Base-by-base conservation (phyloP, 257 asterid species). In the Ballota nigra region DNA sequence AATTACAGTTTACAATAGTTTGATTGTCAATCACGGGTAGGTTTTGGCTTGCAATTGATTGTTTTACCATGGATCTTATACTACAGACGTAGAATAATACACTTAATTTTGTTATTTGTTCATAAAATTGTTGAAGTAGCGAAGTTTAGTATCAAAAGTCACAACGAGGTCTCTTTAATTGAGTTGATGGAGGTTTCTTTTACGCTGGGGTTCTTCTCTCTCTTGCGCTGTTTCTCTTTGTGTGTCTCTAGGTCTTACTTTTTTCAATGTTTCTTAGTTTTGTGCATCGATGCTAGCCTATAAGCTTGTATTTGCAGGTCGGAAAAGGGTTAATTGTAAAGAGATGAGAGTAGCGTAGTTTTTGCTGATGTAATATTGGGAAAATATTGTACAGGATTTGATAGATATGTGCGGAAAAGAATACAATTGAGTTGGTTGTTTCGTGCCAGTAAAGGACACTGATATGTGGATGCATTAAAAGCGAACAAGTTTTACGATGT, bases 221-320 rank as follows among this genome's bases (percentile, higher is more conserved):
- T 55, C 28, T 41, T 18, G 51, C 41, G 3, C n/a, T n/a, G n/a
- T n/a, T n/a, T n/a, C 56, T 26, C 4, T 40, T 24, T 56, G 43
- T 6, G 23, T 13, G 6, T 28, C 63, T 61, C 45, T 52, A 31
- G 57, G 8, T 72, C 10, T 6, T 24, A n/a, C 23, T 31, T 33
- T 64, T 38, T 45, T 63, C 7, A 53, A 23, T 19, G 29, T 45
- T n/a, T 70, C 45, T 59, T 67, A 19, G 16, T 20, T 70, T 0
- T 56, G 63, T 75, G 29, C 47, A 8, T 72, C 16, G 31, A 36
- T 76, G 62, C 43, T 56, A 8, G 47, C 26, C 40, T 10, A 28
- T 69, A 33, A 6, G 56, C 68, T 55, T 38, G 40, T 74, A 41
- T 67, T 70, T 81, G 72, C 75, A 77, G 45, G n/a, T n/a, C 4